Evolutionary conservation across 805 yeast genomes (phyloP), one percentile per base, ranked within the genome.

Genomic region (Myxozyma udenii): DNA sequence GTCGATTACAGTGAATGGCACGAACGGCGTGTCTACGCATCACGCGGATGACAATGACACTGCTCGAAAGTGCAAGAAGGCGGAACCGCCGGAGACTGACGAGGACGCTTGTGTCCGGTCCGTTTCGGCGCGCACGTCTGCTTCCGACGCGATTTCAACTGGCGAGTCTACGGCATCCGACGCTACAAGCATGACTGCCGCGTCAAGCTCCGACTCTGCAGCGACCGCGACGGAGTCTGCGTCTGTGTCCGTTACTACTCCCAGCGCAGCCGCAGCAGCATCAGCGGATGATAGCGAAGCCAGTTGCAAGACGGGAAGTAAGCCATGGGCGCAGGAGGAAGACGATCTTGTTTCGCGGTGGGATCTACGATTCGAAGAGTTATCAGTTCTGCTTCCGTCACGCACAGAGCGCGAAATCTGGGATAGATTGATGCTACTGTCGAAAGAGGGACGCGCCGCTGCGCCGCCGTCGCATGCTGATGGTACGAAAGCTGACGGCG

Each of bases 361-460:
- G 58, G 84, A 83, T 49, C 69, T 88, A 37, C 77, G 84, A 30
- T 75, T 84, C 62, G 84, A 83, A 16, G 96, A 88, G 68, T 71
- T 88, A 35, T 76, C 84, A 14, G 82, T 87, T 30, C 68, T 88
- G 46, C 71, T 88, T 39, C 91, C 93, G 14, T 77, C 76, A 51
- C 78, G 87, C 57, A 75, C 93, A 0, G 89, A 85, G 64, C 74
- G 74, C n/a, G 93, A 87, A 60, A 88, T 88, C 39, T 74, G 78
- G 73, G 68, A 76, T 35, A 74, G 93, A 55, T 78, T 21, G 12
- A 16, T 33, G 35, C 28, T 44, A 41, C 41, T 44, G 19, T 48
- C 44, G 22, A 28, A 42, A 28, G 33, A 14, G 14, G 33, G 33
- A 28, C 14, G 33, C 33, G 33, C 9, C n/a, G n/a, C n/a, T n/a